Percentiles rank a stretch among this genome's conserved stretches.
Evolutionary conservation across 2,329 filamentous ascomycete genomes (phyloP).

Genomic region (Sarocladium strictum): DNA sequence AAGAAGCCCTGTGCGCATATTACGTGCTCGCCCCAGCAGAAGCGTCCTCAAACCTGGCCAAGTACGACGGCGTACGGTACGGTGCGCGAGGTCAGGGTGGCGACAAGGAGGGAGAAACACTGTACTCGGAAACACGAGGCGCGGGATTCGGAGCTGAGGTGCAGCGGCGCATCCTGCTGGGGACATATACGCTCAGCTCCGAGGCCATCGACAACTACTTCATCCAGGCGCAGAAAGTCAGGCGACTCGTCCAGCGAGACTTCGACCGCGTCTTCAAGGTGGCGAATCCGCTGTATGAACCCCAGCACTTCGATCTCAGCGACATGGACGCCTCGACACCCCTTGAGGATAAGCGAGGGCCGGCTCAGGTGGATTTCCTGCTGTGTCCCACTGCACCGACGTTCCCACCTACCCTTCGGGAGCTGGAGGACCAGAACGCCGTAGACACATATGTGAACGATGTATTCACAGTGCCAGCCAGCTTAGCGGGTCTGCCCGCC

Average conservation of each 20-base stretch:
- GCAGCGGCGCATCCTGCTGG: conserved; percentile 77
- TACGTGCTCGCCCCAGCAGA: conserved; percentile 94
- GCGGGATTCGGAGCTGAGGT: conserved; percentile 79
- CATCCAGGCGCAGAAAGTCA: conserved; percentile 82
- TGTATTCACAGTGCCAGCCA: conserved; percentile 92
- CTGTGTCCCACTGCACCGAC: conserved; percentile 83
- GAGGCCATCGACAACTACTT: conserved; percentile 96
- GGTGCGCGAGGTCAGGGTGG: conserved; percentile 52
- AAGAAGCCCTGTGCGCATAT: conserved; percentile 83
- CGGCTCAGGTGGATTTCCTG: conserved; percentile 72
- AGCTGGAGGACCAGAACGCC: conserved; percentile 47
- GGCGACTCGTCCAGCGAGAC: conserved; percentile 76
- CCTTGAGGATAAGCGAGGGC: conserved; percentile 51
- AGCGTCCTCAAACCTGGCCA: conserved; percentile 90
- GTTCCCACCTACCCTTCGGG: conserved; percentile 58
- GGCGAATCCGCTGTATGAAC: conserved; percentile 59
- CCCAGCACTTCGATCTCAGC: conserved; percentile 50
- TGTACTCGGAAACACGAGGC: conserved; percentile 73
- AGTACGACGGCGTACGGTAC: conserved; percentile 96
- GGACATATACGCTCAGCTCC: conserved; percentile 84
- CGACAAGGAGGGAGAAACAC: conserved; percentile 52
- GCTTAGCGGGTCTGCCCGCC: conserved; percentile 82
- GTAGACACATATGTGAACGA: conserved; percentile 88
- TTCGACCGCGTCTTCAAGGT: conserved; percentile 74
- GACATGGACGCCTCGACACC: conserved; percentile 49